phyloP scores from a whole-genome alignment of 2,329 filamentous ascomycete species.

The Fusarium aywerte region DNA sequence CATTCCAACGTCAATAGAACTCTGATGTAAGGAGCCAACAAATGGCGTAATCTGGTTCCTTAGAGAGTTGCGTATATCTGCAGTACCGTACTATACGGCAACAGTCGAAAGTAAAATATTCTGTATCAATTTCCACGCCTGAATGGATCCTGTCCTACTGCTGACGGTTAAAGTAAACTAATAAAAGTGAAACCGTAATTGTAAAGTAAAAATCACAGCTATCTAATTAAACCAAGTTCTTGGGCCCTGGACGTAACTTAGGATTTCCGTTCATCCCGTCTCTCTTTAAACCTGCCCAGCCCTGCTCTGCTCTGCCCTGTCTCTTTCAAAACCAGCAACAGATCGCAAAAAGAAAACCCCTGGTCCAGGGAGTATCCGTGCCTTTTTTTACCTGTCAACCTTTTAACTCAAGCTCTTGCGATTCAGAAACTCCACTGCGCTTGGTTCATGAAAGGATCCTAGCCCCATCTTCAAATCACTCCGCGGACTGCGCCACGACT shows the following conservation, averaged over 20 bases:
- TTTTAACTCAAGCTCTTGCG: conserved; percentile 4
- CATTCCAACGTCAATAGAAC: not conserved
- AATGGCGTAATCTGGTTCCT: not conserved
- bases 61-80: conserved; percentile 12
- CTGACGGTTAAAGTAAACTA: conserved; percentile 4
- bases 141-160: not conserved
- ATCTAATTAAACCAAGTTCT: conserved; percentile 9
- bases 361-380: conserved; percentile 8
- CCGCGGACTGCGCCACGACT: conserved; percentile 41
- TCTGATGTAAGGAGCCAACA: not conserved
- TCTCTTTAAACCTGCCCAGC: conserved; percentile 8
- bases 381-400: not conserved
- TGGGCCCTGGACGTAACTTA: conserved; percentile 8
- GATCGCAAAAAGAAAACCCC: conserved; percentile 26
- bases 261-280: conserved; percentile 23
- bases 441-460: not conserved
- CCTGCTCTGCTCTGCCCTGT: not conserved
- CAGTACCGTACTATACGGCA: not conserved
- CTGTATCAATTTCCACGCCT: not conserved
- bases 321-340: conserved; percentile 12
- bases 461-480: not conserved
- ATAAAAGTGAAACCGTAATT: conserved; percentile 20
- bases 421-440: conserved; percentile 33
- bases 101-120: conserved; percentile 1
- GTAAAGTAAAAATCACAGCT: conserved; percentile 4